Conservation (phyloP, 2,329 filamentous ascomycete genomes). For the Exophiala xenobiotica region DNA sequence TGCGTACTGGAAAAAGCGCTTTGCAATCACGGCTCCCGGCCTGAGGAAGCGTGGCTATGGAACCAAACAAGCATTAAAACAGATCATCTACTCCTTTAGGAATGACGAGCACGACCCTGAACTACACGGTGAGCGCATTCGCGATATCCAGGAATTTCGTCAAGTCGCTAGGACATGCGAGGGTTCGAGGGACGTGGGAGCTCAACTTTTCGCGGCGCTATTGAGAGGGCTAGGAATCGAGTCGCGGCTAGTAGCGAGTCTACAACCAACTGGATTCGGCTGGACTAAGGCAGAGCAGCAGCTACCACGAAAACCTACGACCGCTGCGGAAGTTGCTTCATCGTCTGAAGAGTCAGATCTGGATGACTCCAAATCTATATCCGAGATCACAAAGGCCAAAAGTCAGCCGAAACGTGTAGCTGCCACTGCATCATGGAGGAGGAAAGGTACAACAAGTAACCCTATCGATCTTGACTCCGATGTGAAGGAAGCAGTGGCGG, state of each 20-base stretch:
- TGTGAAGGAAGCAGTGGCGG: constrained; percentile 39
- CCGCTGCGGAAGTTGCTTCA: constrained; percentile 10
- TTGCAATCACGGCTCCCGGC: constrained; percentile 72
- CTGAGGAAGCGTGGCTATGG: constrained; percentile 90
- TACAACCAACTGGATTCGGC: constrained; percentile 86
- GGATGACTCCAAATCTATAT: constrained; percentile 18
- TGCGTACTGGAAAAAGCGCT: constrained; percentile 85
- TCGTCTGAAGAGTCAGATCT: constrained; percentile 20
- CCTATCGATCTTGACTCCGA: constrained; percentile 49
- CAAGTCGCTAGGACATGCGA: constrained; percentile 65
- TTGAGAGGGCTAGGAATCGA: constrained; percentile 78
- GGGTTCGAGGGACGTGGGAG: constrained; percentile 83
- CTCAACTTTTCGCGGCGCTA: constrained; percentile 85
- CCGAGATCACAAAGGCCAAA: constrained; percentile 18
- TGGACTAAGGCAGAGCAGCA: constrained; percentile 81
- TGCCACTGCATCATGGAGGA: constrained; percentile 26
- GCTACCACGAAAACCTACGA: constrained; percentile 18
- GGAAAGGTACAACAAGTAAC: constrained; percentile 34
- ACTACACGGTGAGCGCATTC: constrained; percentile 73
- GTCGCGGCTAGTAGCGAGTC: constrained; percentile 74
- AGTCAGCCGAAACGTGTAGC: constrained; percentile 24
- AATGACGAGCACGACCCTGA: constrained; percentile 61
- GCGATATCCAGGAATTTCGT: constrained; percentile 66
- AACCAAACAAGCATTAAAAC: constrained; percentile 69
- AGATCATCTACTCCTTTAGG: constrained; percentile 69